These are phyloP conservation scores for Podila clonocystis DNA, from an alignment of 192 early-diverging fungal genomes.

Conservation along the genomic window DNA sequence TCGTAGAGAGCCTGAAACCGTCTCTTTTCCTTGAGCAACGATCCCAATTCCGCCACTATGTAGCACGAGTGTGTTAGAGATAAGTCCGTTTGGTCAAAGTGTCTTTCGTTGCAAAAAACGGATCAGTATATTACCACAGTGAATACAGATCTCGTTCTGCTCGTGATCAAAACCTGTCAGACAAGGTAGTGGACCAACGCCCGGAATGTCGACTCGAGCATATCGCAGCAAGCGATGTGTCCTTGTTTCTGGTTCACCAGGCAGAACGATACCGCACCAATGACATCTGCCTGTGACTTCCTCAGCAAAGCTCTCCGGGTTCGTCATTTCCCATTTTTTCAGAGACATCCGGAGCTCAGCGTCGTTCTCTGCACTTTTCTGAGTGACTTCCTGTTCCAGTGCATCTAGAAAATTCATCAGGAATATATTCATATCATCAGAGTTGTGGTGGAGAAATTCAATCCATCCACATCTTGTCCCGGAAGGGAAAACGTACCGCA, in stretches of 20 bases:
- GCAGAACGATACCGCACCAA: constrained; percentile 17
- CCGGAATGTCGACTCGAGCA: constrained; percentile 20
- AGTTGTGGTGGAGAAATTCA: too few species aligned
- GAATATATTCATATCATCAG: too few species aligned
- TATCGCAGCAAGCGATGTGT: not conserved
- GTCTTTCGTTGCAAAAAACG: not conserved
- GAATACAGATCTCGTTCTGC: constrained; percentile 17
- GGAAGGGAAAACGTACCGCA: too few species aligned
- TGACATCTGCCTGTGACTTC: constrained; percentile 4
- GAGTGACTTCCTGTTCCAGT: too few species aligned
- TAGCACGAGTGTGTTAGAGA: not conserved
- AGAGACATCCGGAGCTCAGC: too few species aligned
- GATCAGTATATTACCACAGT: constrained; percentile 14
- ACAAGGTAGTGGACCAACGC: constrained; percentile 8
- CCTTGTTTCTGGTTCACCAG: not conserved
- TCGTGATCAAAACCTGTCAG: constrained; percentile 24
- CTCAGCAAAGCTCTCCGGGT: too few species aligned
- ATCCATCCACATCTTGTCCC: too few species aligned
- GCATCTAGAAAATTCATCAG: too few species aligned
- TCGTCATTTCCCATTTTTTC: too few species aligned
- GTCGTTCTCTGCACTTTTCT: too few species aligned
- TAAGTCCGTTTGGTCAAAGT: not conserved
- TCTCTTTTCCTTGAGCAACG: constrained; percentile 29
- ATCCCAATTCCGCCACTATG: constrained; percentile 9
- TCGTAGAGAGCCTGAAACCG: constrained; percentile 34